phyloP scores from a whole-genome alignment of 2,329 filamentous ascomycete genomes.

The Ophiostoma australiae region DNA sequence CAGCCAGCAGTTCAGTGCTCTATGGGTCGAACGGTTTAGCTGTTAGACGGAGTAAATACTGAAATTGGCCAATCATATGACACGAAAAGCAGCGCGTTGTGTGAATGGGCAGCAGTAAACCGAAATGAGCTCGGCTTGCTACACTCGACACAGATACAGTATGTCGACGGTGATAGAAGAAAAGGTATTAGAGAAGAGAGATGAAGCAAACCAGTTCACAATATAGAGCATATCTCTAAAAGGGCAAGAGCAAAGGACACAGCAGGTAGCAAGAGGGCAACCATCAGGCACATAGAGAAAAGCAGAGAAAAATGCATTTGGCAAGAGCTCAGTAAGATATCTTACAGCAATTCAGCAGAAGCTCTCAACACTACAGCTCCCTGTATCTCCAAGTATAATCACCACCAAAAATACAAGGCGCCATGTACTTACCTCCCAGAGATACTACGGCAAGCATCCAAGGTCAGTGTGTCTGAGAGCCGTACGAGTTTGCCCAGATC shows the following conservation, averaged over 20 bases:
- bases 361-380: not conserved
- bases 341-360: not conserved
- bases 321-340: not conserved
- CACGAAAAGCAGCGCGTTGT: not conserved
- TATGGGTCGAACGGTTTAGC: no score
- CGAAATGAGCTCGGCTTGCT: not conserved
- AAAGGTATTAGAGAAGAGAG: not conserved
- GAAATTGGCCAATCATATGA: conserved; percentile 11
- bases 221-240: not conserved
- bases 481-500: not conserved
- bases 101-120: not conserved
- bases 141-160: not conserved
- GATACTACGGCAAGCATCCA: not conserved
- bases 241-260: not conserved
- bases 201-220: not conserved
- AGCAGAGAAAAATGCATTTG: not conserved
- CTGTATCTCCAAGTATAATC: not conserved
- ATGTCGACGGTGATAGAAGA: not conserved
- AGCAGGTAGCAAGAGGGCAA: not conserved
- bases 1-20: not conserved
- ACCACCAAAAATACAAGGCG: not conserved
- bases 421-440: not conserved
- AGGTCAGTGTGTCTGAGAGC: conserved; percentile 22
- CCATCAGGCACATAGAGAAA: no score
- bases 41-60: not conserved